Percentiles rank a stretch among this genome's conserved stretches.
phyloP scores from a whole-genome alignment of 768 basidiomycete genomes.

The Leccinum subgranulosum region DNA sequence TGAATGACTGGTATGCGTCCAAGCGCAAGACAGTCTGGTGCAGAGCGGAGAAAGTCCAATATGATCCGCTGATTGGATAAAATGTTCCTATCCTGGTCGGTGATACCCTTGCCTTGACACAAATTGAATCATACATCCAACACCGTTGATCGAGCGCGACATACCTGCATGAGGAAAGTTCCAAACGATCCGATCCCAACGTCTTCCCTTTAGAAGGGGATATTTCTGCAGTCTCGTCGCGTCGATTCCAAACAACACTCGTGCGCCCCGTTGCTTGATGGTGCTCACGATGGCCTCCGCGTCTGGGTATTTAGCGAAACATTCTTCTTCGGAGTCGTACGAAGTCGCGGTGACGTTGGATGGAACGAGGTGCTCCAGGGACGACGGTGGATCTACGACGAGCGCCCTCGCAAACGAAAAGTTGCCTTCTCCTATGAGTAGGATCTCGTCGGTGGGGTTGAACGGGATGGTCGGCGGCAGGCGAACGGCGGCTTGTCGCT shows the following conservation, averaged over 20 bases:
- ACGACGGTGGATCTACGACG: conserved; percentile 42
- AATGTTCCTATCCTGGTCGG: conserved; percentile 92
- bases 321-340: conserved; percentile 75
- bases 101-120: conserved; percentile 74
- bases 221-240: conserved; percentile 71
- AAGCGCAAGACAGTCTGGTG: conserved; percentile 51
- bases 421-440: conserved; percentile 91
- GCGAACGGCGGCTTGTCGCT: conserved; percentile 22
- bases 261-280: conserved; percentile 57
- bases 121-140: neutral
- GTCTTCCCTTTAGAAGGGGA: conserved; percentile 52
- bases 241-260: conserved; percentile 80
- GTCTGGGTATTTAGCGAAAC: conserved; percentile 81
- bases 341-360: conserved; percentile 80
- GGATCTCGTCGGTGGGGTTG: conserved; percentile 57
- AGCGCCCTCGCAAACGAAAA: conserved; percentile 89
- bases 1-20: conserved; percentile 53
- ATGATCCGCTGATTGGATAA: conserved; percentile 83
- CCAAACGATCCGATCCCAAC: conserved; percentile 83
- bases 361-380: conserved; percentile 52
- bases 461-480: conserved; percentile 63
- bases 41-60: conserved; percentile 78
- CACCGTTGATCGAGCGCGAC: conserved; percentile 15
- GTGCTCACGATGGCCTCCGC: conserved; percentile 54
- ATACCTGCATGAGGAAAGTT: conserved; percentile 96